Conservation (phyloP, 1,139 yeast species). For the Zygosaccharomyces sapae region DNA sequence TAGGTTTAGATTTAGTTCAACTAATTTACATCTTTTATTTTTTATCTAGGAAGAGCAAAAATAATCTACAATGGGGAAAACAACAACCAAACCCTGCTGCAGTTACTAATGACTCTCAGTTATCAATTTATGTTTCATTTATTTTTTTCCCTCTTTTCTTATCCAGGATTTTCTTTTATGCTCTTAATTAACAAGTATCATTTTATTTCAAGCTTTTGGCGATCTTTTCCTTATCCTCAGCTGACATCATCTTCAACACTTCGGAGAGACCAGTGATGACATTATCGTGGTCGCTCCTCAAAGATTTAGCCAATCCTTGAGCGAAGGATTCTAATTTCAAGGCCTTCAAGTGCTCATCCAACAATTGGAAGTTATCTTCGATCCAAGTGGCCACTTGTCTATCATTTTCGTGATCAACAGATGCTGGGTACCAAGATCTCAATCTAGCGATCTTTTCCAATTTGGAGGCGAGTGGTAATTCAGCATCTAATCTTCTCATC, state of each 20-base stretch:
- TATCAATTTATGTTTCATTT: not conserved
- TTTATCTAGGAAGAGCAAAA: not conserved
- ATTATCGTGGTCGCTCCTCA: constrained; percentile 53
- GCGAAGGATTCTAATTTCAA: constrained; percentile 63
- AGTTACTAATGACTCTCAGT: not conserved
- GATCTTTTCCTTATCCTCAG: constrained; percentile 53
- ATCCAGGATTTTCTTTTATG: not conserved
- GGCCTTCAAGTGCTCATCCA: constrained; percentile 59
- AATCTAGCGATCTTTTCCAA: constrained; percentile 82
- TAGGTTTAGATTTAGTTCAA: not conserved
- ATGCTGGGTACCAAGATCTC: constrained; percentile 80
- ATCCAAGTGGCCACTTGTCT: constrained; percentile 80
- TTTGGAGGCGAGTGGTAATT: constrained; percentile 57
- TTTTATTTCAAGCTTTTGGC: constrained; percentile 12
- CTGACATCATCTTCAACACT: constrained; percentile 54
- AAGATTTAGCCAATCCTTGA: constrained; percentile 55
- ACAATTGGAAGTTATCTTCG: constrained; percentile 66
- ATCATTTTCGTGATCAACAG: constrained; percentile 69
- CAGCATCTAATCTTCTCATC: constrained; percentile 67
- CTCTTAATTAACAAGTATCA: not conserved
- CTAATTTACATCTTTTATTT: not conserved
- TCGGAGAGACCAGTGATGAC: constrained; percentile 59
- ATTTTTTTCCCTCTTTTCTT: not conserved
- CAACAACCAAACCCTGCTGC: constrained; percentile 13
- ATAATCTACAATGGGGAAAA: constrained; percentile 7